phyloP scores from a whole-genome alignment of 495 filamentous ascomycete species.

The Sordaria brevicollis region DNA sequence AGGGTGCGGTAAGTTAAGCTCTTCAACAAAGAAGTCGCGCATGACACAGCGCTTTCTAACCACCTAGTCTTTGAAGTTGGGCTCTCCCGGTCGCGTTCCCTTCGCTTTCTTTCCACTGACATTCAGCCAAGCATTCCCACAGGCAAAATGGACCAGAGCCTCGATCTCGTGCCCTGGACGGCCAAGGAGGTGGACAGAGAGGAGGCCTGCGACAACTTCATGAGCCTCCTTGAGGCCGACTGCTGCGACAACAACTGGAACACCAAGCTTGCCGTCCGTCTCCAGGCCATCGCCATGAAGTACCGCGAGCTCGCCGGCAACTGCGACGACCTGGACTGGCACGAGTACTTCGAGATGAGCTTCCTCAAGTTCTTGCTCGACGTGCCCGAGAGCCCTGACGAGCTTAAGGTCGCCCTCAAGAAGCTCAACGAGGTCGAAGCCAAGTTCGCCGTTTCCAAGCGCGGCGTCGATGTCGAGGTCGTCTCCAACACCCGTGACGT shows the following conservation, averaged over 20 bases:
- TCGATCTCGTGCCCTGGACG: no score
- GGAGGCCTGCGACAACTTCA: neutral
- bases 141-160: neutral
- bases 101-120: neutral
- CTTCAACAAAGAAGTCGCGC: neutral
- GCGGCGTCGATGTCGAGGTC: neutral
- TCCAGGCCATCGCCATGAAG: neutral
- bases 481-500: neutral
- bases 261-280: neutral
- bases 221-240: neutral
- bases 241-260: accelerated
- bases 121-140: neutral
- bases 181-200: neutral
- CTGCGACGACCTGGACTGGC: neutral
- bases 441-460: neutral
- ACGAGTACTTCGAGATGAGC: neutral
- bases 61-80: no score
- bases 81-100: neutral
- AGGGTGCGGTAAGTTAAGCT: no score
- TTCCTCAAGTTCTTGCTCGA: neutral
- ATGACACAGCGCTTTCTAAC: neutral
- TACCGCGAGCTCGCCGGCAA: neutral
- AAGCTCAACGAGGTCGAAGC: neutral
- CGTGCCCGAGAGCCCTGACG: neutral
- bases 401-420: neutral